Percentiles rank a stretch among this genome's conserved stretches.
phyloP scores from a whole-genome alignment of 169 alveolate species.

The Plasmodium vinckei region DNA sequence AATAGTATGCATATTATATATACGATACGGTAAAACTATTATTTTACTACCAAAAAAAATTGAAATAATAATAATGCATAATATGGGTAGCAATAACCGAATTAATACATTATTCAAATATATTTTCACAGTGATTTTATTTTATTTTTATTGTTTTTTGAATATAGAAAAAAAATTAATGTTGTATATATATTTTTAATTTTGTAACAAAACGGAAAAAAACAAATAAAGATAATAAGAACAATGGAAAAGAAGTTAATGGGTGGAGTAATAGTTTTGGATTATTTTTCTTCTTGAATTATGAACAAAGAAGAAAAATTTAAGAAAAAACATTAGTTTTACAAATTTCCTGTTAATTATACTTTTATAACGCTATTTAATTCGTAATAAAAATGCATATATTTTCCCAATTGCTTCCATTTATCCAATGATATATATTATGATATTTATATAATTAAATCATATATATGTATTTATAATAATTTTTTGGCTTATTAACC shows the following conservation, averaged over 20 bases:
- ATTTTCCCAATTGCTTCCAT: no score
- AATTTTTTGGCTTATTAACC: no score
- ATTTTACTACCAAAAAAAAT: no score
- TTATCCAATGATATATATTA: no score
- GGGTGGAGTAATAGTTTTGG: not conserved
- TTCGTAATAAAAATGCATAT: not conserved
- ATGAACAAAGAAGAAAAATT: not conserved
- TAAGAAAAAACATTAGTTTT: not conserved
- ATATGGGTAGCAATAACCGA: no score
- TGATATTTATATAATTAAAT: no score
- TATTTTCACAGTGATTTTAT: not conserved
- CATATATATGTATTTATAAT: no score
- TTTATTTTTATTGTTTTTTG: not conserved
- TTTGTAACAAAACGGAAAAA: slow-evolving; percentile 3
- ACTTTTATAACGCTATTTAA: not conserved
- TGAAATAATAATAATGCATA: no score
- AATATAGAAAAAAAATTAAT: not conserved
- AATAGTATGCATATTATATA: no score
- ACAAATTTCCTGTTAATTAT: not conserved
- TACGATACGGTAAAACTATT: no score
- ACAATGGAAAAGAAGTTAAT: not conserved
- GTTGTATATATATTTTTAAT: not conserved
- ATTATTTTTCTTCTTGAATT: not conserved
- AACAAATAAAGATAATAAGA: not conserved
- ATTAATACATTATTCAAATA: not conserved